These are phyloP conservation scores for Neurospora sp. DNA, from an alignment of 495 filamentous ascomycete genomes.

Conservation along the genomic window DNA sequence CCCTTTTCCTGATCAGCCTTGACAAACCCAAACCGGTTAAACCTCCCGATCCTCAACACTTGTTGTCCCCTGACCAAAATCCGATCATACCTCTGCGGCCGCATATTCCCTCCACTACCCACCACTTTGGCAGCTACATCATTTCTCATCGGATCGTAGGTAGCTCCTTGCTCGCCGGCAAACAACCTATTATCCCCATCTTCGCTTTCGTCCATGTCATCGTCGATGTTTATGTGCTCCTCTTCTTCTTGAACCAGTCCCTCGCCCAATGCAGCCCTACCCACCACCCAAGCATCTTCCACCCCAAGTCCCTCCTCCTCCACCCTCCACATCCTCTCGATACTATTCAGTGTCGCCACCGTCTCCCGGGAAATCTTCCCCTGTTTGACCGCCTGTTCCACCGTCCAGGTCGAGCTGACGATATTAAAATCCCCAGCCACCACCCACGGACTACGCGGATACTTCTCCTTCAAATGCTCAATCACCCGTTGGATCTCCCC, in stretches of 20 bases:
- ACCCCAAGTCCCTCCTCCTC: slow-evolving; percentile 14
- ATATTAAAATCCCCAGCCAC: slow-evolving; percentile 52
- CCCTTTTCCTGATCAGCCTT: slow-evolving; percentile 1
- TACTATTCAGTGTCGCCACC: slow-evolving; percentile 11
- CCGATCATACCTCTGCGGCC: slow-evolving; percentile 51
- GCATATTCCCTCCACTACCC: slow-evolving; percentile 26
- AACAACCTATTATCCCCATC: slow-evolving; percentile 10
- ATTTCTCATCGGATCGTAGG: slow-evolving; percentile 44
- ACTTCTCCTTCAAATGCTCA: slow-evolving; percentile 24
- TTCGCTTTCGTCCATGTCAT: slow-evolving; percentile 5
- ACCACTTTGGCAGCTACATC: slow-evolving; percentile 35
- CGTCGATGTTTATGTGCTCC: background rate
- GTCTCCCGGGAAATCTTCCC: slow-evolving; percentile 33
- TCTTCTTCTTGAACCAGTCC: background rate
- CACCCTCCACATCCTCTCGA: slow-evolving; percentile 27
- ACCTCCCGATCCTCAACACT: slow-evolving; percentile 22
- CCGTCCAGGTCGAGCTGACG: slow-evolving; percentile 37
- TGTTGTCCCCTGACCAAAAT: slow-evolving; percentile 36
- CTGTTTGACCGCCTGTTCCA: slow-evolving; percentile 35
- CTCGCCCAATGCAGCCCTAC: slow-evolving; percentile 22
- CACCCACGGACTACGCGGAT: slow-evolving; percentile 34
- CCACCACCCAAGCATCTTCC: slow-evolving; percentile 32
- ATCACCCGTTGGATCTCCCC: slow-evolving; percentile 35
- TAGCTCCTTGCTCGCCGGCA: slow-evolving; percentile 46
- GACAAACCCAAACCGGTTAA: slow-evolving; percentile 41